Conservation (phyloP, 176 grass and related monocot species). For the Phoenix roebelenii region DNA sequence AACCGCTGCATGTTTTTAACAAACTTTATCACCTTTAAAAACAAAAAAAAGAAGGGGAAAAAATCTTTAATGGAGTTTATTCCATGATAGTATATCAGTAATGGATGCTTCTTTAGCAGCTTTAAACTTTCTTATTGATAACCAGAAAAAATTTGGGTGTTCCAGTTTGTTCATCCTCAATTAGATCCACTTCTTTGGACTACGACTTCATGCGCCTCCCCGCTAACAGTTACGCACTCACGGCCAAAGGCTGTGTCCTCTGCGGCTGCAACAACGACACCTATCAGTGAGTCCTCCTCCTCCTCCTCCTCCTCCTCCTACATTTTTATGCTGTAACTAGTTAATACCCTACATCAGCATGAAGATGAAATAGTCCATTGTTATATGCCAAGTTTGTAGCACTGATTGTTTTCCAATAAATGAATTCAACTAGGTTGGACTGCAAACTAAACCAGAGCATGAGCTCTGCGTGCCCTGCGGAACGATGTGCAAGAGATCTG, state of each 20-base stretch:
- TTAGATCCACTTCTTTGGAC: slow-evolving; percentile 33
- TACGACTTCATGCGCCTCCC: slow-evolving; percentile 29
- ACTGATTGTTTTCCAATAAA: neutral
- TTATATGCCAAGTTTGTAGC: too few species aligned
- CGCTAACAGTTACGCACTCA: slow-evolving; percentile 32
- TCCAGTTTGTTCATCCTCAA: slow-evolving; percentile 54
- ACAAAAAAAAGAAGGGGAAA: too few species aligned
- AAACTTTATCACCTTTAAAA: too few species aligned
- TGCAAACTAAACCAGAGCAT: slow-evolving; percentile 14
- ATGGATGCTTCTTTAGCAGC: neutral
- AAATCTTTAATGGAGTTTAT: too few species aligned
- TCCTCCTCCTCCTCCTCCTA: neutral
- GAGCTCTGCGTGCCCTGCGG: slow-evolving; percentile 1
- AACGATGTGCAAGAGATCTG: slow-evolving; percentile 13
- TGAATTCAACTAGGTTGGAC: slow-evolving; percentile 25
- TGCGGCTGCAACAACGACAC: slow-evolving; percentile 56
- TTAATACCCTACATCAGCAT: too few species aligned
- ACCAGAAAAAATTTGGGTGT: neutral
- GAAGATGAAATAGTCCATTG: too few species aligned
- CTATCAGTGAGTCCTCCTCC: slow-evolving; percentile 26
- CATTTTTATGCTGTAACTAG: too few species aligned
- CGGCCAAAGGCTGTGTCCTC: slow-evolving; percentile 34
- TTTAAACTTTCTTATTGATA: neutral
- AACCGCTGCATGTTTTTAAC: too few species aligned
- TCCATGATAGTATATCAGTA: neutral